Base-by-base conservation (phyloP, 352 stramenopile genomes). In the Globisporangium sylvaticum region DNA sequence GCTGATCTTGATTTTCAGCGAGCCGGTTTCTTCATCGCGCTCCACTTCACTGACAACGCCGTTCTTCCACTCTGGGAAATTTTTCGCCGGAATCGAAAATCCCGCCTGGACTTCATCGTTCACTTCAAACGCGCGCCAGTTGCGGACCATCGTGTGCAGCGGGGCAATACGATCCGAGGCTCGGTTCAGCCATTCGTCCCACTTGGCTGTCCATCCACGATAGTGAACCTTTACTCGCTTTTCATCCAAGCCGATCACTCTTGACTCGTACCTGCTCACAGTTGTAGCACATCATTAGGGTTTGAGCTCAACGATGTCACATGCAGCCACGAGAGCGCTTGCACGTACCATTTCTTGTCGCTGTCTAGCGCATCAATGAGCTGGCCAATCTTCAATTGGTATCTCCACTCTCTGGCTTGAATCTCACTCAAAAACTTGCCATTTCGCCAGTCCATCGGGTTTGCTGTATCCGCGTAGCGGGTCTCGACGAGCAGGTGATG, bases 171-270 rank as follows among this genome's bases (percentile, higher is more conserved):
- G 83, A 15, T 84, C 66, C 12, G 96, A 98, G 65, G 92, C 80
- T 32, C 83, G 89, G 6, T 81, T 69, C 27, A 99, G 77, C 95
- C 95, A 99, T 75, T 99, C 96, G 75, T 99, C 96, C 97, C 97
- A 99, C 65, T 97, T 94, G 12, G 86, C 66, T 3, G 97, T 97
- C 97, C 97, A 99, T 7, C 97, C 97, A 62, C 98, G 97, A 72
- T 98, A 99, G 72, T 99, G 96, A 34, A 99, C 89, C 34, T 95
- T 79, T 34, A 99, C 77, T 3, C 87, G 70, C 5, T 31, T 72
- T 1, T 72, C 48, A 1, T 74, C 66, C 31, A 84, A n/a, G 1
- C 72, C 76, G 2, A 92, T 66, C 20, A 94, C 68, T 6, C 80
- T 74, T 20, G 84, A 89, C 50, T 95, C 87, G 44, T 90, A 90